Evolutionary conservation across 495 filamentous ascomycete species (phyloP).

Genomic region (Podospora appendiculata): DNA sequence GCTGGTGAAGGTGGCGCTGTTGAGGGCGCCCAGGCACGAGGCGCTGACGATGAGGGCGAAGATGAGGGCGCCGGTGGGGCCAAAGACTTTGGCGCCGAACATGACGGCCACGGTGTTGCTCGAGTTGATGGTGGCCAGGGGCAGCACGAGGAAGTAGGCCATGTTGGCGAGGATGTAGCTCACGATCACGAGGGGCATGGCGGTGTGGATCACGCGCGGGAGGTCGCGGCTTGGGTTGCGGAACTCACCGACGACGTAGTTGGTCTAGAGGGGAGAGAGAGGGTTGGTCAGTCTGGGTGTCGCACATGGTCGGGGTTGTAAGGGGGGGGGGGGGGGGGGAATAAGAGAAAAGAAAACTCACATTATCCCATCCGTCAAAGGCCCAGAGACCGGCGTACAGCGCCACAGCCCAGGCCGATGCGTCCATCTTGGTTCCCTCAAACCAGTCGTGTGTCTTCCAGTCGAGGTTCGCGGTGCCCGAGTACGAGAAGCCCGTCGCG

Average conservation of each 20-base stretch:
- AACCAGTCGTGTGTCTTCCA: constrained; percentile 91
- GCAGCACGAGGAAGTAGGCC: constrained; percentile 92
- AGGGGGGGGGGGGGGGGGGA: background rate
- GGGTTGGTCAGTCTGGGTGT: background rate
- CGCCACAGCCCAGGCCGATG: constrained; percentile 81
- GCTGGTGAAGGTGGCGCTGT: constrained; percentile 89
- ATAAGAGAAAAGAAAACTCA: constrained; percentile 35
- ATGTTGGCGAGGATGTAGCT: constrained; percentile 88
- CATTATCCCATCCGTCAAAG: constrained; percentile 98
- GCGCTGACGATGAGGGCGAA: constrained; percentile 84
- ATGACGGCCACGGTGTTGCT: constrained; percentile 90
- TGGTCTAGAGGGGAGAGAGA: constrained; percentile 53
- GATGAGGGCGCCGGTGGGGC: constrained; percentile 68
- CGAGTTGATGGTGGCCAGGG: constrained; percentile 66
- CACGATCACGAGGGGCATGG: constrained; percentile 88
- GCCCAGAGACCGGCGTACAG: constrained; percentile 96
- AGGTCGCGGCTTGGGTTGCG: constrained; percentile 83
- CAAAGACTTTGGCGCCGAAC: constrained; percentile 88
- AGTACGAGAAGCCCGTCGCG: constrained; percentile 69
- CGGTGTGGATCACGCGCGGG: constrained; percentile 91
- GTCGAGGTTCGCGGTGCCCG: constrained; percentile 67
- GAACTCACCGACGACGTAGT: constrained; percentile 96
- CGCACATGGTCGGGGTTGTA: no score
- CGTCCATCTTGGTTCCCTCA: constrained; percentile 69
- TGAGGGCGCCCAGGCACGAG: constrained; percentile 86